A percentile compares a stretch with the other conserved stretches of the same genome.
Evolutionary conservation across 2,329 filamentous ascomycete genomes (phyloP).

Genomic region (Scytalidium sp.): DNA sequence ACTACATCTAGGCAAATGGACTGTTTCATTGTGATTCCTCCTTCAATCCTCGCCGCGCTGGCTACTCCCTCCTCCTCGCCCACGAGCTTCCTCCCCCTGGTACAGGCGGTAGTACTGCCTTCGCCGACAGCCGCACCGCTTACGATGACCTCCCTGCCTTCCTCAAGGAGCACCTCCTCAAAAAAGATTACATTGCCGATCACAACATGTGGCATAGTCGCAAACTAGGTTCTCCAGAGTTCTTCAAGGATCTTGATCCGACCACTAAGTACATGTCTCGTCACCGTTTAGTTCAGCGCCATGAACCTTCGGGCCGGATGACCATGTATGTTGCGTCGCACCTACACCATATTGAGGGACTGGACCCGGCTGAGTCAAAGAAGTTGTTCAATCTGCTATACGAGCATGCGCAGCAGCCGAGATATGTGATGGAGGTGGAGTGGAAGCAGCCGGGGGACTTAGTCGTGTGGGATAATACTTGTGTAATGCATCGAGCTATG

Average conservation of each 20-base stretch:
- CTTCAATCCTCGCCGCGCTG: slow-evolving; percentile 52
- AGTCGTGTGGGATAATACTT: slow-evolving; percentile 58
- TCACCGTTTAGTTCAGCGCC: slow-evolving; percentile 48
- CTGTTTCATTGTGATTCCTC: slow-evolving; percentile 54
- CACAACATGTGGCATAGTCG: slow-evolving; percentile 51
- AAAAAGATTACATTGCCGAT: slow-evolving; percentile 41
- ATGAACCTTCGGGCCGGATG: slow-evolving; percentile 47
- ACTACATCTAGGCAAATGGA: slow-evolving; percentile 39
- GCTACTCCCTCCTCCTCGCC: slow-evolving; percentile 49
- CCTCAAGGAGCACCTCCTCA: slow-evolving; percentile 25
- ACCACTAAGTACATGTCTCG: slow-evolving; percentile 23
- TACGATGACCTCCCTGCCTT: slow-evolving; percentile 41
- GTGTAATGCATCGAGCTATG: slow-evolving; percentile 51
- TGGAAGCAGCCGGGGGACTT: slow-evolving; percentile 50
- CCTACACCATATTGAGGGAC: slow-evolving; percentile 48
- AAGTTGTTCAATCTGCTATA: slow-evolving; percentile 39
- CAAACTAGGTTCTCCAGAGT: slow-evolving; percentile 46
- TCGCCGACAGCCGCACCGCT: slow-evolving; percentile 50
- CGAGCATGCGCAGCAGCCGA: slow-evolving; percentile 42
- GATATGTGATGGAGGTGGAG: slow-evolving; percentile 41
- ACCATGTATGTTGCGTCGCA: slow-evolving; percentile 53
- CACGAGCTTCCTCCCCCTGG: slow-evolving; percentile 44
- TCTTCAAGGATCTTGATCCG: slow-evolving; percentile 40
- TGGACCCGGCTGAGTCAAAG: slow-evolving; percentile 27
- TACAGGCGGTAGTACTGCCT: slow-evolving; percentile 49